Evolutionary conservation across 495 filamentous ascomycete genomes (phyloP), one percentile per base, ranked within the genome.

Genomic region (Penicillium goetzii): DNA sequence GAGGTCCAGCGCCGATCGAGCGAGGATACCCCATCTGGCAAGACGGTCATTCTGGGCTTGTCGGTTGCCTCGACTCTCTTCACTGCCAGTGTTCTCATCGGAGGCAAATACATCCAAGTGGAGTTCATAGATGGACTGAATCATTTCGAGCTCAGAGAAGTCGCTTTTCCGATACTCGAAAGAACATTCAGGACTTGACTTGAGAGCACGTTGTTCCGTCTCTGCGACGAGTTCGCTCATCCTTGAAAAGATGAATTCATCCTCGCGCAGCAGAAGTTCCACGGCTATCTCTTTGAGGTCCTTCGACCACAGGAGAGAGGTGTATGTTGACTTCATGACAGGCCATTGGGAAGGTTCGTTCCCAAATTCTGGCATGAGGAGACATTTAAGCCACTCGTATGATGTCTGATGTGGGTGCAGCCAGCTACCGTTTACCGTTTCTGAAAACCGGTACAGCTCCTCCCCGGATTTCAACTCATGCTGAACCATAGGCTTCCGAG

Each of bases 21-120:
- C 86, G 14, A 97, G 74, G 34, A 83, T 78, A 57, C 86, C 81
- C 96, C 96, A 98, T 65, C 91, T 83, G 19, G 81, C 82, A 19
- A 97, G 72, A 23, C 90, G 84, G 59, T 90, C 88, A 60, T 85
- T 85, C 62, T 92, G 90, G 36, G 84, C 70, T 41, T 83, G 61
- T 55, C 86, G 80, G 36, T 85, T 88, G 17, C 67, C 78, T 43
- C 78, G 71, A 52, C 89, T 86, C 23, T 90, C 85, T 15, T 88
- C 85, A 61, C 86, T 92, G 71, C 83, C 88, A 0, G 91, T 88
- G 62, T 89, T 88, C 19, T 89, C 94, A 59, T 92, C 89, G 17
- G 86, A 80, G 38, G 89, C 87, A 67, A 90, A 96, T 9, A 93
- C 81, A 59, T 97, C 94, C 2, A 99, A 80, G 68, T 97, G 92